These are phyloP conservation scores for Golubevia sp. DNA, from an alignment of 1,284 basidiomycete species.

Conservation along the genomic window DNA sequence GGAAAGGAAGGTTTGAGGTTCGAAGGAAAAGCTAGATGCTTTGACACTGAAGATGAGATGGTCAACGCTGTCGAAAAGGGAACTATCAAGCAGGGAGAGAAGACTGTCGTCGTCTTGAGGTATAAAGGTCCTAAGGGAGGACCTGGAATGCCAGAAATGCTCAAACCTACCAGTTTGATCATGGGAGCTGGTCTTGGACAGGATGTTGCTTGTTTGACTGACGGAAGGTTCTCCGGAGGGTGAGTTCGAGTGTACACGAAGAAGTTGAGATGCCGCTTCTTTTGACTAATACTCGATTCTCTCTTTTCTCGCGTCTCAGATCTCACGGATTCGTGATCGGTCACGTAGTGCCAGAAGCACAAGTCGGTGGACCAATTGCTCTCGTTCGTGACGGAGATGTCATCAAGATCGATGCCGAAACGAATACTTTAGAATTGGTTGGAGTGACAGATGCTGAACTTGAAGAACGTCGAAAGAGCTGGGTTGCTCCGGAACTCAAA, in stretches of 20 bases:
- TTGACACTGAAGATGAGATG: slow-evolving; percentile 59
- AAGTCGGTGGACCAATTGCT: slow-evolving; percentile 27
- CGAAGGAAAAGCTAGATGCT: slow-evolving; percentile 55
- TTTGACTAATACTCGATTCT: background rate
- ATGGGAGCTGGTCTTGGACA: slow-evolving; percentile 24
- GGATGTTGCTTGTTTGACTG: slow-evolving; percentile 23
- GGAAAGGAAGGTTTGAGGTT: slow-evolving; percentile 58
- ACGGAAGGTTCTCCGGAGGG: slow-evolving; percentile 19
- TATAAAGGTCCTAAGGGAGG: slow-evolving; percentile 60
- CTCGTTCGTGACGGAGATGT: slow-evolving; percentile 23
- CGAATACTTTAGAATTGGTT: slow-evolving; percentile 76
- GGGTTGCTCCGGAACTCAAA: slow-evolving; percentile 84
- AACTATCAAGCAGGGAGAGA: slow-evolving; percentile 56
- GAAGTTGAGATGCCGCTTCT: background rate
- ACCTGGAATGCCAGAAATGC: slow-evolving; percentile 29
- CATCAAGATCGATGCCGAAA: slow-evolving; percentile 67
- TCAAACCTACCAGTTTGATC: slow-evolving; percentile 25
- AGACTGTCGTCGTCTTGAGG: slow-evolving; percentile 57
- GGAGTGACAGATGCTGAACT: slow-evolving; percentile 74
- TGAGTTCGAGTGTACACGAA: background rate
- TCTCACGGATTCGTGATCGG: slow-evolving; percentile 33
- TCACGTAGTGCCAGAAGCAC: slow-evolving; percentile 28
- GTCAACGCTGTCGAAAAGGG: slow-evolving; percentile 52
- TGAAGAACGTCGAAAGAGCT: slow-evolving; percentile 70
- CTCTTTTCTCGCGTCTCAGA: slow-evolving; percentile 4